phyloP scores from a whole-genome alignment of 1,139 yeast species.

The Pneumocystis wakefieldiae region DNA sequence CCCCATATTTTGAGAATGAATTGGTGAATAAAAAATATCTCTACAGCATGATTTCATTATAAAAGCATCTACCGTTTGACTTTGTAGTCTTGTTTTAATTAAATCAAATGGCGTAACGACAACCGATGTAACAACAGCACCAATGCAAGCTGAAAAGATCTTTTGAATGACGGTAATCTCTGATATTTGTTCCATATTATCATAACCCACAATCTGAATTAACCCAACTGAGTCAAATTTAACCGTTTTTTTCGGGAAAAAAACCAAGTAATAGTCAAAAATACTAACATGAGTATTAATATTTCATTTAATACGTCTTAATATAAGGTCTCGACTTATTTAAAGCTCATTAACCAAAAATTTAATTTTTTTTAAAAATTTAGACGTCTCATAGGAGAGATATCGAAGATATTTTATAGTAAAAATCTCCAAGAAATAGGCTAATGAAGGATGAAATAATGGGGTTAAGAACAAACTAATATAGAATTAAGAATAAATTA shows the following conservation, averaged over 20 bases:
- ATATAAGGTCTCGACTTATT: no score
- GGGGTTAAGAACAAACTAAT: no score
- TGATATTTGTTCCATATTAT: not conserved
- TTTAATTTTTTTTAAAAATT: no score
- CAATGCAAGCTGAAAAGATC: conserved; percentile 4
- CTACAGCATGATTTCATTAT: conserved; percentile 5
- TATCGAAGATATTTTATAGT: no score
- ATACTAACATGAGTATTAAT: no score
- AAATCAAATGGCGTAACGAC: conserved; percentile 13
- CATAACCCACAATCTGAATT: not conserved
- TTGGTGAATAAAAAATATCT: conserved; percentile 1
- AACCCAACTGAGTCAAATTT: not conserved
- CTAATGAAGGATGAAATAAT: no score
- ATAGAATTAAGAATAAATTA: no score
- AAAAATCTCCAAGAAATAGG: no score
- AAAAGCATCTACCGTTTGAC: conserved; percentile 6
- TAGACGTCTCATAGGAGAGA: no score
- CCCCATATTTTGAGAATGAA: conserved; percentile 1
- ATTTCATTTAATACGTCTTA: no score
- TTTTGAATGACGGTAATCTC: not conserved
- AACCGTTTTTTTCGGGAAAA: not conserved
- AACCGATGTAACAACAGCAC: conserved; percentile 7
- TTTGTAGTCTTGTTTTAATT: conserved; percentile 14
- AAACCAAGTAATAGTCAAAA: not conserved
- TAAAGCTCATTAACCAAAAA: no score